Conservation (phyloP, 352 stramenopile species). For the Pythium dissimile region DNA sequence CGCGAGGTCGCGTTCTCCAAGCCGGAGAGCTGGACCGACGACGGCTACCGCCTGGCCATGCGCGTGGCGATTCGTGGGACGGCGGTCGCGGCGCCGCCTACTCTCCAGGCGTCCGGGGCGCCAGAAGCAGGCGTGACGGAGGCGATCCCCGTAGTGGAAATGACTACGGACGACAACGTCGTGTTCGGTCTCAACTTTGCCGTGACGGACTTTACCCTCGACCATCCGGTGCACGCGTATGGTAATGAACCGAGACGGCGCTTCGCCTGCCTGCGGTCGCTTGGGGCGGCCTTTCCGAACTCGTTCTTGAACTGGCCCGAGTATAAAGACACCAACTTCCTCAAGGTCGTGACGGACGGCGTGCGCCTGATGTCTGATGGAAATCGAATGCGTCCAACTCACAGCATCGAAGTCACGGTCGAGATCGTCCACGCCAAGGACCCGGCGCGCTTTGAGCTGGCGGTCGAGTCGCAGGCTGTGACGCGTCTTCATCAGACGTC, state of each 20-base stretch:
- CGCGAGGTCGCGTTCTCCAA: slow-evolving; percentile 13
- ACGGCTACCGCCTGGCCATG: slow-evolving; percentile 2
- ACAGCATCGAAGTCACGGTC: slow-evolving; percentile 3
- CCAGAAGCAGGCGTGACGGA: not conserved
- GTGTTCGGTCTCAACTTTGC: slow-evolving; percentile 6
- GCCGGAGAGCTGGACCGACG: not conserved
- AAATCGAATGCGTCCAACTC: not conserved
- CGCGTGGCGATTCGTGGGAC: not conserved
- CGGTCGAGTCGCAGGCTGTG: not conserved
- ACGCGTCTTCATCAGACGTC: not conserved
- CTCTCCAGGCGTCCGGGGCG: too few species aligned
- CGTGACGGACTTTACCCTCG: not conserved
- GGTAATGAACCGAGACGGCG: not conserved
- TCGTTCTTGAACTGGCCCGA: slow-evolving; percentile 8
- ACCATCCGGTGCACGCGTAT: not conserved
- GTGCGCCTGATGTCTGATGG: not conserved
- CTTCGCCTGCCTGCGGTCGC: not conserved
- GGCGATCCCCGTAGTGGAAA: not conserved
- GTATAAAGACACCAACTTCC: not conserved
- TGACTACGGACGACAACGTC: slow-evolving; percentile 6
- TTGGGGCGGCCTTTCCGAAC: not conserved
- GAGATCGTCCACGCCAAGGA: not conserved
- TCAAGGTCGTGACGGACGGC: not conserved
- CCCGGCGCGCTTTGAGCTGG: not conserved
- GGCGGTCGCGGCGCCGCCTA: not conserved